A percentile compares a stretch with the other conserved stretches of the same genome.
Evolutionary conservation across 495 filamentous ascomycete genomes (phyloP).

Genomic region (Neurospora sp.): DNA sequence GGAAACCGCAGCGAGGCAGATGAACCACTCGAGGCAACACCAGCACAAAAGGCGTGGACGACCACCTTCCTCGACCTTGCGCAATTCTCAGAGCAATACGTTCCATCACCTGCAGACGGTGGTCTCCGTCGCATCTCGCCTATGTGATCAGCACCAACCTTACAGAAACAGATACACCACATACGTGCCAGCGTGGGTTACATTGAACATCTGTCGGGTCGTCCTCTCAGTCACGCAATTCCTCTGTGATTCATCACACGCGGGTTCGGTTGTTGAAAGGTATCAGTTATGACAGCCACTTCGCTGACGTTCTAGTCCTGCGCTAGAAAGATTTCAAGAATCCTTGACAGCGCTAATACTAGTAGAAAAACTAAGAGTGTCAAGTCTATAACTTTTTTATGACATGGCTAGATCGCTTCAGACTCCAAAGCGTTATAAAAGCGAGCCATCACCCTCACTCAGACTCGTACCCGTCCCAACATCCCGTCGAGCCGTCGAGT

Average conservation of each 20-base stretch:
- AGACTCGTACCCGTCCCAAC: background rate
- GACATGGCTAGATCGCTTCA: background rate
- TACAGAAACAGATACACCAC: background rate
- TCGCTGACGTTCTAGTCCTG: background rate
- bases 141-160: background rate
- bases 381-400: background rate
- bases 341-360: background rate
- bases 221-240: background rate
- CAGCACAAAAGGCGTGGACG: background rate
- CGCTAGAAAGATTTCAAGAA: background rate
- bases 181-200: background rate
- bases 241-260: background rate
- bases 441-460: background rate
- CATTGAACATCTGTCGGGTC: background rate
- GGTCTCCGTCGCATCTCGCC: background rate
- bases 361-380: background rate
- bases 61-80: background rate
- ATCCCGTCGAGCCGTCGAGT: background rate
- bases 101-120: background rate
- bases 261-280: background rate
- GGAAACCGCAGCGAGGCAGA: background rate
- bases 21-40: background rate
- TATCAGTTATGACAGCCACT: background rate
- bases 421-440: background rate
- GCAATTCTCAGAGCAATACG: background rate